Evolutionary conservation across 2,329 filamentous ascomycete species (phyloP).

Genomic region (Ophiostoma sp.): DNA sequence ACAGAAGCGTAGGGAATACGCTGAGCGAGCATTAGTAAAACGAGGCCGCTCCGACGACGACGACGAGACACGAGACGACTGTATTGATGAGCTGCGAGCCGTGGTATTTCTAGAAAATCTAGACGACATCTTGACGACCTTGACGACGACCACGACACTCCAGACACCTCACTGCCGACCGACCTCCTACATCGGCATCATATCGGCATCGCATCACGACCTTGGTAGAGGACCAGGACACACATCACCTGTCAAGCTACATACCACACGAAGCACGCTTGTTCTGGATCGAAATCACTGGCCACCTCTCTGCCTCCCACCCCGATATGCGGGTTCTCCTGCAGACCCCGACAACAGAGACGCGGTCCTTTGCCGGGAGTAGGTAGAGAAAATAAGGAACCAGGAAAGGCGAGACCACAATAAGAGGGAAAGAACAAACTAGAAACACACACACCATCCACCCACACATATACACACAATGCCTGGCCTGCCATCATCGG

Average conservation of each 20-base stretch:
- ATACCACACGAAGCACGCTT: not conserved
- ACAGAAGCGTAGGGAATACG: not conserved
- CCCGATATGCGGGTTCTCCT: conserved; percentile 31
- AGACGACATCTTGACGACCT: not conserved
- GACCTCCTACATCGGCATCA: conserved; percentile 4
- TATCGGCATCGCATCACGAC: not conserved
- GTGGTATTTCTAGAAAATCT: not conserved
- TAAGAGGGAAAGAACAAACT: conserved; percentile 1
- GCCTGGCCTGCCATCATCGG: conserved; percentile 60
- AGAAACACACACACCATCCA: not conserved
- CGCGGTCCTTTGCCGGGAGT: conserved; percentile 30
- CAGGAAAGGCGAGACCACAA: not conserved
- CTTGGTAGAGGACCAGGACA: not conserved
- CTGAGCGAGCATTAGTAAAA: conserved; percentile 7
- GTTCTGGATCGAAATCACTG: not conserved
- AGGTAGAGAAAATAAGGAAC: conserved; percentile 12
- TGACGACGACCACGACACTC: not conserved
- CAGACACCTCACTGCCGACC: not conserved
- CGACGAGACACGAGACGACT: not conserved
- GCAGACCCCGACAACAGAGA: conserved; percentile 30
- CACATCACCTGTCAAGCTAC: not conserved
- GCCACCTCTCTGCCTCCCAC: conserved; percentile 7
- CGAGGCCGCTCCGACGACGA: not conserved
- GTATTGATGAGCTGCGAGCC: not conserved
- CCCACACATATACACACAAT: not conserved